phyloP scores from a whole-genome alignment of 257 asterid species.

The Cynanchum wilfordii region DNA sequence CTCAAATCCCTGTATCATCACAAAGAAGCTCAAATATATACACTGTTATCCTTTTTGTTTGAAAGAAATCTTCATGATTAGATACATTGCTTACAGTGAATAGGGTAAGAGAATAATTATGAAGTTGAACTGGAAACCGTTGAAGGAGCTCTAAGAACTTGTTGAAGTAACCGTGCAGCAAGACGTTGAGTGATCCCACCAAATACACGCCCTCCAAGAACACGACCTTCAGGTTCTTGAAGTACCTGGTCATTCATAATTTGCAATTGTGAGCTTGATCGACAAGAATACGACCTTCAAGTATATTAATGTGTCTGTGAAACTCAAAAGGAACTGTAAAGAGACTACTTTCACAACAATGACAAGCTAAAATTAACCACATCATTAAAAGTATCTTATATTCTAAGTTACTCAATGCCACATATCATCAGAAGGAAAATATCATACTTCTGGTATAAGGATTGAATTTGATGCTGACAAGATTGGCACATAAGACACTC shows the following conservation, averaged over 20 bases:
- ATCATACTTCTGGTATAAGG: not conserved
- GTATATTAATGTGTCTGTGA: not conserved
- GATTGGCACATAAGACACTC: too few relatives aligned
- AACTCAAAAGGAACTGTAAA: not conserved
- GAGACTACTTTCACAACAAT: not conserved
- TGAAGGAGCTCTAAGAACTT: conserved; percentile 79
- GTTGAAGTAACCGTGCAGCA: conserved; percentile 95
- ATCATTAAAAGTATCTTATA: not conserved
- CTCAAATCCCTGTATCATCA: not conserved
- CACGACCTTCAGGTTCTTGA: conserved; percentile 86
- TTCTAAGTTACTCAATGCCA: not conserved
- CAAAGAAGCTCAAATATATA: too few relatives aligned
- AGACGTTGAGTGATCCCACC: conserved; percentile 94
- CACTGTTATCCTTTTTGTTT: not conserved
- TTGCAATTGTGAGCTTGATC: conserved; percentile 21
- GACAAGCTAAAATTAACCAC: not conserved
- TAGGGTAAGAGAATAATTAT: conserved; percentile 7
- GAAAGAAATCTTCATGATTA: not conserved
- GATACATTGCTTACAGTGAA: not conserved
- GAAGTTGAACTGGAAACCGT: conserved; percentile 32
- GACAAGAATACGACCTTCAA: not conserved
- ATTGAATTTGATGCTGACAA: too few relatives aligned
- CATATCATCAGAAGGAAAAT: not conserved
- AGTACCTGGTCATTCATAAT: conserved; percentile 51
- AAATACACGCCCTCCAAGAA: conserved; percentile 85